Evolutionary conservation across 2,329 filamentous ascomycete genomes (phyloP), one percentile per base, ranked within the genome.

Genomic region (Sporothrix pallida): DNA sequence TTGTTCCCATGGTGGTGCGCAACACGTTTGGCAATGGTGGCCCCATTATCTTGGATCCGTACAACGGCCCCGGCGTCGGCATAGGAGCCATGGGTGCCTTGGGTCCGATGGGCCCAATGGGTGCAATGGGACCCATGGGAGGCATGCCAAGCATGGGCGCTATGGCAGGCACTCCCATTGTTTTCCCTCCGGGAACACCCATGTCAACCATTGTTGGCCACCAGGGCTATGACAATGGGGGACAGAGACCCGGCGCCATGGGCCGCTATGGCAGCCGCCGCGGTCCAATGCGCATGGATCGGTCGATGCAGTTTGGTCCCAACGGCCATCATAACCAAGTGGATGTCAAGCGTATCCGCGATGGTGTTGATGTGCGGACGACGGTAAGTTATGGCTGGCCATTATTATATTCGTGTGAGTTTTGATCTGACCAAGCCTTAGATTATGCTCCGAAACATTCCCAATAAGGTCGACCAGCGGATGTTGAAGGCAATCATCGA

Each of bases 371-470:
- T 79, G 91, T 94, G 74, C 88, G 92, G 70, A 94, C 92, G 9
- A 94, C 92, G 0, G 92, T 93, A 83, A 82, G 87, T 83, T 37
- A 2, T 37, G 15, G 12, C 7, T 42, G 7, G 1, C 2, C 2
- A 2, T 31, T 17, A n/a, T 23, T 8, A 10, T 60, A 15, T 26
- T 15, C 7, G 2, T 23, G 42, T 67, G 42, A 48, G 48, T 67
- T 26, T 20, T 48, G 7, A 3, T 7, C 63, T 74, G 15, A 75
- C 70, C 17, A 9, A 20, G 15, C 1, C 50, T 8, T 74, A 94
- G 91, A 93, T 98, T 76, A 98, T 98, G 95, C 83, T 98, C 46
- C 91, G 95, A 54, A 98, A 98, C 80, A 95, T 98, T 63, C 95
- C 95, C 1, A 97, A 97, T 83, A 94, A 95, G 78, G 91, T 97